phyloP scores from a whole-genome alignment of 2,329 filamentous ascomycete species.

The Penicillium sp. region DNA sequence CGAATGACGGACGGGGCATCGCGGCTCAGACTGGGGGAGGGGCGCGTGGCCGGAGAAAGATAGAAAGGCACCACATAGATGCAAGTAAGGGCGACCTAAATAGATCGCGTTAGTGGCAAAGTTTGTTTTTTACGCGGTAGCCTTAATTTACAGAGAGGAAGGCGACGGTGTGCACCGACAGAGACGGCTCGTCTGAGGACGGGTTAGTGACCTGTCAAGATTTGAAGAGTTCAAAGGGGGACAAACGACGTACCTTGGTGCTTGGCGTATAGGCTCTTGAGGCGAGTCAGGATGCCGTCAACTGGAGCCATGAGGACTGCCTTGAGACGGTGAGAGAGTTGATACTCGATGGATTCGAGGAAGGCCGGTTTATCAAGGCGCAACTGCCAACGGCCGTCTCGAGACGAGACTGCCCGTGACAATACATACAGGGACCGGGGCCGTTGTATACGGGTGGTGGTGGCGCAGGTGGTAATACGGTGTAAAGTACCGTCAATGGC shows the following conservation, averaged over 20 bases:
- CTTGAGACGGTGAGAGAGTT: background rate
- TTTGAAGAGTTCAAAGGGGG: background rate
- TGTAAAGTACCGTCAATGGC: background rate
- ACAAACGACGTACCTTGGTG: conserved; percentile 24
- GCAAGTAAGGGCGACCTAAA: conserved; percentile 74
- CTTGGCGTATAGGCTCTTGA: conserved; percentile 35
- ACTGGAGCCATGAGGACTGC: conserved; percentile 31
- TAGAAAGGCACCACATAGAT: conserved; percentile 92
- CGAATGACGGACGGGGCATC: conserved; percentile 89
- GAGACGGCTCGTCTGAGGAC: conserved; percentile 35
- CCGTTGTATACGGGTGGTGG: background rate
- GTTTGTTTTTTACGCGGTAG: background rate
- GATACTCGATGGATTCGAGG: background rate
- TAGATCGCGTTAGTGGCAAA: background rate
- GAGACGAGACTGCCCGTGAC: background rate
- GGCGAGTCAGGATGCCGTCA: conserved; percentile 30
- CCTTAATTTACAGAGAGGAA: conserved; percentile 37
- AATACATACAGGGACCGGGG: background rate
- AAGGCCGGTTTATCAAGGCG: conserved; percentile 1
- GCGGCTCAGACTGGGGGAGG: conserved; percentile 73
- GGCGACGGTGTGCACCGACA: conserved; percentile 37
- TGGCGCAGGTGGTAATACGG: background rate
- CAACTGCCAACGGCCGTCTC: background rate
- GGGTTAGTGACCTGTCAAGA: conserved; percentile 9
- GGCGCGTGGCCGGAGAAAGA: conserved; percentile 73